Base-by-base conservation (phyloP, 2,329 filamentous ascomycete genomes). In the Metarhizium sp. region DNA sequence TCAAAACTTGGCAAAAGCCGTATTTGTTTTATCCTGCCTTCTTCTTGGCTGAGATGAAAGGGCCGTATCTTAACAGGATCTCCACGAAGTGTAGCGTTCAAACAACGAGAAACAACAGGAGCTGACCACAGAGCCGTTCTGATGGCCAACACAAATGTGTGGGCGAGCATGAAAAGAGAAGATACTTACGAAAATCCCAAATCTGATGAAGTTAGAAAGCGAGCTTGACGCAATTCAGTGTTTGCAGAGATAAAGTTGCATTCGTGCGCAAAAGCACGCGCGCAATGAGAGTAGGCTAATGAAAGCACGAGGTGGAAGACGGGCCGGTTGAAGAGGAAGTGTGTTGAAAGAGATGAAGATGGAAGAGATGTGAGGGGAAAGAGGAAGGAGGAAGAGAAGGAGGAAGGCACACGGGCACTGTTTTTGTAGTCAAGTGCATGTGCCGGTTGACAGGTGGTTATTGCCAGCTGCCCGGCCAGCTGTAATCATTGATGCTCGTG, bases 361-460 rank as follows among this genome's bases (percentile, higher is more conserved):
- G 38, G 55, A 38, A 43, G 45, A 16, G 38, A 20, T 14, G 32
- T 51, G 20, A 29, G 18, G 25, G 56, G 55, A 55, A 58, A 49
- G 54, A 52, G 53, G n/a, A n/a, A n/a, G n/a, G n/a, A n/a, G n/a
- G n/a, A 59, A 55, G 56, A 45, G 50, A 49, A 46, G 43, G 50
- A 51, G 46, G 51, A 55, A 18, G 20, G 48, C n/a, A 34, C 49
- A 51, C 53, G 52, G 52, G 58, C 55, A 59, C 46, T 13, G 6
- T 40, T 46, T 40, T 40, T 30, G 14, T 38, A n/a, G n/a, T 25
- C 13, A 20, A 25, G 18, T 30, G 6, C 52, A 55, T 18, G 36
- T 18, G 43, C 29, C 18, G 50, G 43, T 34, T 20, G 2, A 43
- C 2, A 8, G 18, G 38, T 38, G 50, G n/a, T 30, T 38, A n/a